A percentile compares a stretch with the other conserved stretches of the same genome.
These are phyloP conservation scores for Fragosphaeria purpurea DNA, from an alignment of 2,329 filamentous ascomycete genomes.

Conservation along the genomic window DNA sequence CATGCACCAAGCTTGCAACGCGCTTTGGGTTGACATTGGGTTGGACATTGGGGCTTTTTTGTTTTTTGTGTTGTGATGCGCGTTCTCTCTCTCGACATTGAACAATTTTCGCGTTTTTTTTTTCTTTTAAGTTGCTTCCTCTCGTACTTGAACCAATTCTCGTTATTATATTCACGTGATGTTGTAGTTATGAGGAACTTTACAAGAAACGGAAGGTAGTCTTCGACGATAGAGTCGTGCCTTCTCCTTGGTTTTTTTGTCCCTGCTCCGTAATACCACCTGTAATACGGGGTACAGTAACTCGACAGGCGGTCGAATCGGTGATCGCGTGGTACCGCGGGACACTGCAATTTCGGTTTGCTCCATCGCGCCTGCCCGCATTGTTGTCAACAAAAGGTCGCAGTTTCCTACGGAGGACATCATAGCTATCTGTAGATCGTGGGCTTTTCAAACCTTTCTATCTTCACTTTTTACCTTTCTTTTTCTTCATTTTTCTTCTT, in stretches of 20 bases:
- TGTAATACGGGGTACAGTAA: background rate
- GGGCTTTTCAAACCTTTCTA: background rate
- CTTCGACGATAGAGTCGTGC: too few relatives aligned
- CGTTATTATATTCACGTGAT: too few relatives aligned
- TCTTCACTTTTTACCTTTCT: background rate
- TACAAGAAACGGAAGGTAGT: too few relatives aligned
- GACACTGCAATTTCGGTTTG: slow-evolving; percentile 6
- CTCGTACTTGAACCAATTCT: too few relatives aligned
- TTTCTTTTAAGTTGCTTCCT: too few relatives aligned
- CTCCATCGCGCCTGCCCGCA: slow-evolving; percentile 8
- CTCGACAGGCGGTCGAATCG: slow-evolving; percentile 1
- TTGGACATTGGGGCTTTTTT: background rate
- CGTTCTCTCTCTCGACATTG: background rate
- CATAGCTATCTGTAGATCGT: background rate
- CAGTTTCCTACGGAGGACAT: background rate
- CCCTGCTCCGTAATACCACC: too few relatives aligned
- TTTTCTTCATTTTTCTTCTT: background rate
- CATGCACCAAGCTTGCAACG: slow-evolving; percentile 6
- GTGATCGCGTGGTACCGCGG: slow-evolving; percentile 6
- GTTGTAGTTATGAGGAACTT: too few relatives aligned
- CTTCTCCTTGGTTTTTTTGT: too few relatives aligned
- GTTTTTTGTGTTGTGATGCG: background rate
- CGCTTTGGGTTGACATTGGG: slow-evolving; percentile 1
- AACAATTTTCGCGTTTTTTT: too few relatives aligned
- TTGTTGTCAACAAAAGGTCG: slow-evolving; percentile 4